A percentile compares a stretch with the other conserved stretches of the same genome.
phyloP scores from a whole-genome alignment of 1,284 basidiomycete genomes.

The Phenoliferia sp. region DNA sequence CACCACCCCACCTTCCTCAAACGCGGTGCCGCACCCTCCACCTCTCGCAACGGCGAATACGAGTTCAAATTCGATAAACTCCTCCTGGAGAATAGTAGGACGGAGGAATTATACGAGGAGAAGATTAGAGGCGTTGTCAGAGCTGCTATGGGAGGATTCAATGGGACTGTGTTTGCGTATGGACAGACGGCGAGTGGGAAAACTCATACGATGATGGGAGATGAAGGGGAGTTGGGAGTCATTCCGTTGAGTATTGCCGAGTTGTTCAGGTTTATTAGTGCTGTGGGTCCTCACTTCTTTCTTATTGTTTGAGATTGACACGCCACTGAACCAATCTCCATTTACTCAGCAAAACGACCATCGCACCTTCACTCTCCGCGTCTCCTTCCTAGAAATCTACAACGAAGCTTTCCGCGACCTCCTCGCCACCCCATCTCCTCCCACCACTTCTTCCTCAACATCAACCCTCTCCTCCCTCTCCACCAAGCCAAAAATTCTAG shows the following conservation, averaged over 20 bases:
- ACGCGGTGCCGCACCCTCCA: conserved; percentile 12
- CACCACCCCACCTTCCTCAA: conserved; percentile 33
- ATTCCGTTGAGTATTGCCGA: conserved; percentile 53
- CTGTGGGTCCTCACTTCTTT: conserved; percentile 29
- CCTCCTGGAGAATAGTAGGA: conserved; percentile 43
- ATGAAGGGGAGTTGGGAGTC: conserved; percentile 49
- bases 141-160: conserved; percentile 54
- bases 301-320: neutral
- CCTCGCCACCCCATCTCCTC: conserved; percentile 31
- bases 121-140: conserved; percentile 50
- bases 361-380: conserved; percentile 48
- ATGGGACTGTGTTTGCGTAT: conserved; percentile 50
- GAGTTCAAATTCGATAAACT: conserved; percentile 33
- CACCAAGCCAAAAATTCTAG: conserved; percentile 35
- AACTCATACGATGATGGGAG: conserved; percentile 49
- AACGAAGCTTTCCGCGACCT: conserved; percentile 55
- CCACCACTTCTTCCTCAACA: neutral
- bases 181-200: conserved; percentile 50
- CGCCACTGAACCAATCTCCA: neutral
- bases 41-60: conserved; percentile 26
- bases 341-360: conserved; percentile 38
- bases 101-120: conserved; percentile 46
- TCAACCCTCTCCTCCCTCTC: conserved; percentile 8
- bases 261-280: conserved; percentile 49
- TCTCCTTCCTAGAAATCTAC: conserved; percentile 57